These are phyloP conservation scores for Breynia disticha DNA, from an alignment of 441 rosid species.

Conservation along the genomic window DNA sequence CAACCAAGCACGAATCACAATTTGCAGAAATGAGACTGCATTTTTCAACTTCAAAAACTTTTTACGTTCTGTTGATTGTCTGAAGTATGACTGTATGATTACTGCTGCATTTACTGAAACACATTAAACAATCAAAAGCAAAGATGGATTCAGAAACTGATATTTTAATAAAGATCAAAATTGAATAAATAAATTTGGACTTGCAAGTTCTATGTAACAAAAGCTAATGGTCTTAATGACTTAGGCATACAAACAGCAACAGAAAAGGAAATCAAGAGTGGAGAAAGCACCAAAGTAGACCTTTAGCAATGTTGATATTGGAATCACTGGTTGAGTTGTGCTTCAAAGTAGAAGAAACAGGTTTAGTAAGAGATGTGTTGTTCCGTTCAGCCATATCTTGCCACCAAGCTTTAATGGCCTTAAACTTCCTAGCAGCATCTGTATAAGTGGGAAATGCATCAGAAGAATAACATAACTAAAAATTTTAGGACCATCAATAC, in stretches of 20 bases:
- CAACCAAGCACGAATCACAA: constrained; percentile 48
- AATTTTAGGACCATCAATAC: not conserved
- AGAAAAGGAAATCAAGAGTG: not conserved
- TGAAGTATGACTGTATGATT: constrained; percentile 53
- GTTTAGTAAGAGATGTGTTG: constrained; percentile 27
- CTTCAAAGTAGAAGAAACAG: constrained; percentile 23
- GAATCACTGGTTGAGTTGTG: constrained; percentile 21
- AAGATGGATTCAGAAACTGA: not conserved
- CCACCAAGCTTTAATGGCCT: constrained; percentile 92
- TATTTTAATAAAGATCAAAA: too few relatives aligned
- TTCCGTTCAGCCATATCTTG: constrained; percentile 68
- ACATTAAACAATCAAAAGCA: constrained; percentile 1
- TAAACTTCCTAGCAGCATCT: constrained; percentile 67
- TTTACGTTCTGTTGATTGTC: constrained; percentile 34
- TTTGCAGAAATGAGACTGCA: constrained; percentile 47
- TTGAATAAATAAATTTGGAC: too few relatives aligned
- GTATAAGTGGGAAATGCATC: constrained; percentile 13
- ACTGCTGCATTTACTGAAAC: constrained; percentile 52
- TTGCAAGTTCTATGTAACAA: not conserved
- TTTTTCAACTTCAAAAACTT: constrained; percentile 40
- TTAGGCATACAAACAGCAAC: not conserved
- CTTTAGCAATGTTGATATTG: constrained; percentile 29
- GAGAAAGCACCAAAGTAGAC: constrained; percentile 22
- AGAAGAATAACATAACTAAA: not conserved
- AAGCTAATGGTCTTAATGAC: not conserved